phyloP scores from a whole-genome alignment of 2,329 filamentous ascomycete genomes.

The Seiridium cupressi region DNA sequence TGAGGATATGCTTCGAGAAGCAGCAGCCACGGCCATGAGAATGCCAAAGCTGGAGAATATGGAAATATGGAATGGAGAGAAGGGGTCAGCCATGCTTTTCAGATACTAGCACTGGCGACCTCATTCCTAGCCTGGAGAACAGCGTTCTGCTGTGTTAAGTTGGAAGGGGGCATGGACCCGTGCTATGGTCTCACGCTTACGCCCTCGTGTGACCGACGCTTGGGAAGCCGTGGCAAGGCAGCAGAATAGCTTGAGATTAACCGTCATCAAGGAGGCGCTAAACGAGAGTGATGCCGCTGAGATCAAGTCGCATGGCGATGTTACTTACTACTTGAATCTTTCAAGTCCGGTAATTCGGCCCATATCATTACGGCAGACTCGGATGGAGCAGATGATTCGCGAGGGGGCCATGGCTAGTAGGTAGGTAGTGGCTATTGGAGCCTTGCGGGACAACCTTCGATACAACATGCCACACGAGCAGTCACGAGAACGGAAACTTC shows the following conservation, averaged over 20 bases:
- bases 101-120: constrained; percentile 17
- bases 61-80: constrained; percentile 33
- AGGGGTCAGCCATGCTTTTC: constrained; percentile 29
- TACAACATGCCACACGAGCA: too few relatives aligned
- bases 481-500: too few relatives aligned
- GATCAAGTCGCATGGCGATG: constrained; percentile 30
- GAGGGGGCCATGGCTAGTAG: constrained; percentile 9
- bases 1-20: constrained; percentile 21
- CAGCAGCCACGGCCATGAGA: constrained; percentile 22
- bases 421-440: too few relatives aligned
- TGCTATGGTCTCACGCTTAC: constrained; percentile 18
- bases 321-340: constrained; percentile 26
- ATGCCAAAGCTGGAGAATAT: constrained; percentile 31
- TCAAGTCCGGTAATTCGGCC: constrained; percentile 26
- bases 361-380: constrained; percentile 32
- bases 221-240: constrained; percentile 25
- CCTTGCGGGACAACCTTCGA: too few relatives aligned
- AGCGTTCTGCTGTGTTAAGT: constrained; percentile 18
- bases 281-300: constrained; percentile 18
- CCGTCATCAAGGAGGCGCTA: constrained; percentile 18
- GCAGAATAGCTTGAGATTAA: constrained; percentile 15
- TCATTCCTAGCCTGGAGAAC: neutral
- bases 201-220: constrained; percentile 18
- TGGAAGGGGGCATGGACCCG: constrained; percentile 24
- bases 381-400: constrained; percentile 21